A percentile compares a stretch with the other conserved stretches of the same genome.
Evolutionary conservation across 176 grass and related monocot genomes (phyloP).

Genomic region (bread wheat (Triticum aestivum)): DNA sequence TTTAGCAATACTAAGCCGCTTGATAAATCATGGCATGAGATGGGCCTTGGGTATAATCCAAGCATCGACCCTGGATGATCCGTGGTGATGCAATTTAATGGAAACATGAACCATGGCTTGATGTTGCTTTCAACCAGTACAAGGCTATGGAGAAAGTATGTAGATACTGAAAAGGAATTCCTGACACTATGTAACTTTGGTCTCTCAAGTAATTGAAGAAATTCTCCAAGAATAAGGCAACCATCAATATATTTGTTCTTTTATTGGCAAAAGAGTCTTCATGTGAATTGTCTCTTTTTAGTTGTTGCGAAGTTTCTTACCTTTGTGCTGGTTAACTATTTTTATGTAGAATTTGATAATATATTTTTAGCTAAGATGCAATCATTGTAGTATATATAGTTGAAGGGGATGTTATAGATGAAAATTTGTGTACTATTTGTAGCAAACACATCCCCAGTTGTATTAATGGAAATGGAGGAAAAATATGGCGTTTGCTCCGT

Average conservation of each 20-base stretch:
- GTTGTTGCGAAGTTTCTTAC: not conserved
- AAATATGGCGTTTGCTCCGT: too few species aligned
- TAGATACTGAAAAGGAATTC: constrained; percentile 79
- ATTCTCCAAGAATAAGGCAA: not conserved
- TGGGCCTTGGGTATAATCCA: too few species aligned
- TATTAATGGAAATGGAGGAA: too few species aligned
- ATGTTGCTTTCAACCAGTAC: constrained; percentile 71
- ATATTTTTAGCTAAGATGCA: constrained; percentile 12
- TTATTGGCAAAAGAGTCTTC: not conserved
- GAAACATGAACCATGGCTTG: constrained; percentile 16
- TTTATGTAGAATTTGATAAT: constrained; percentile 41
- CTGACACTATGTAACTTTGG: constrained; percentile 74
- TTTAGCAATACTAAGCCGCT: constrained; percentile 53
- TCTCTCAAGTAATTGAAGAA: constrained; percentile 35
- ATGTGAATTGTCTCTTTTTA: not conserved
- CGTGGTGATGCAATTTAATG: too few species aligned
- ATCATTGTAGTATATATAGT: constrained; percentile 15
- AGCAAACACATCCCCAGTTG: constrained; percentile 10
- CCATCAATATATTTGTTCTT: not conserved
- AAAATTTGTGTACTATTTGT: constrained; percentile 25
- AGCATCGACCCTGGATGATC: too few species aligned
- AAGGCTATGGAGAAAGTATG: constrained; percentile 78
- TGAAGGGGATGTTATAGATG: constrained; percentile 13
- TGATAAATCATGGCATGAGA: not conserved
- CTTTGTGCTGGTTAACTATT: constrained; percentile 13